Percentiles rank a stretch among this genome's conserved stretches.
Conservation (phyloP, 371 early-diverging fungal species). For the Zancudomyces culisetae region DNA sequence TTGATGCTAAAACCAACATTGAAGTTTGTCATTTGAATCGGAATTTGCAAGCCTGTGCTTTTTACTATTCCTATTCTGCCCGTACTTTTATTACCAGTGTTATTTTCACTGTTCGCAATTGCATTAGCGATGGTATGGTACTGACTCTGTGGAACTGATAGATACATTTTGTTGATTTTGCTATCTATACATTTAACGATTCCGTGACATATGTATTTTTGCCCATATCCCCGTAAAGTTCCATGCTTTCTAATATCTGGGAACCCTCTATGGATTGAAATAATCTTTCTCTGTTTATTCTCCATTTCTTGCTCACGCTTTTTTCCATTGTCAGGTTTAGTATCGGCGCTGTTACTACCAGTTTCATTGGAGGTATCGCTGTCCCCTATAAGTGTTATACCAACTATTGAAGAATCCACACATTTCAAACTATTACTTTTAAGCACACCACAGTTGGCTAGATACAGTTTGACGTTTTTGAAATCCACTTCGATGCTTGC, state of each 20-base stretch:
- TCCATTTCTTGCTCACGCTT: neutral
- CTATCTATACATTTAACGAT: slow-evolving; percentile 14
- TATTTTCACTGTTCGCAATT: too few relatives aligned
- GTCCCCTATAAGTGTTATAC: slow-evolving; percentile 19
- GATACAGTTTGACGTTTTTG: slow-evolving; percentile 16
- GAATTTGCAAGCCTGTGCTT: too few relatives aligned
- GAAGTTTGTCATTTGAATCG: too few relatives aligned
- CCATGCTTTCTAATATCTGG: slow-evolving; percentile 16
- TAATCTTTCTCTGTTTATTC: neutral
- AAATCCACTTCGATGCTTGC: slow-evolving; percentile 20
- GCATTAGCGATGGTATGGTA: too few relatives aligned
- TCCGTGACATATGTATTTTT: slow-evolving; percentile 14
- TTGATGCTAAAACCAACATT: too few relatives aligned
- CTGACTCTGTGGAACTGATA: slow-evolving; percentile 15
- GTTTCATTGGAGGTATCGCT: slow-evolving; percentile 10
- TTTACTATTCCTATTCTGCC: too few relatives aligned
- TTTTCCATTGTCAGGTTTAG: slow-evolving; percentile 4
- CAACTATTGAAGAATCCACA: slow-evolving; percentile 32
- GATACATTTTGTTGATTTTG: slow-evolving; percentile 1
- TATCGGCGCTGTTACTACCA: slow-evolving; percentile 6
- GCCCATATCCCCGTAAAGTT: too few relatives aligned
- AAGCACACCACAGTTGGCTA: slow-evolving; percentile 25
- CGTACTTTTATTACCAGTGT: too few relatives aligned
- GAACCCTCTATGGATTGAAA: slow-evolving; percentile 2
- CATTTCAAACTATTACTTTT: slow-evolving; percentile 27